These are phyloP conservation scores for Crotalaria pallida DNA, from an alignment of 306 rosid species.

Conservation along the genomic window DNA sequence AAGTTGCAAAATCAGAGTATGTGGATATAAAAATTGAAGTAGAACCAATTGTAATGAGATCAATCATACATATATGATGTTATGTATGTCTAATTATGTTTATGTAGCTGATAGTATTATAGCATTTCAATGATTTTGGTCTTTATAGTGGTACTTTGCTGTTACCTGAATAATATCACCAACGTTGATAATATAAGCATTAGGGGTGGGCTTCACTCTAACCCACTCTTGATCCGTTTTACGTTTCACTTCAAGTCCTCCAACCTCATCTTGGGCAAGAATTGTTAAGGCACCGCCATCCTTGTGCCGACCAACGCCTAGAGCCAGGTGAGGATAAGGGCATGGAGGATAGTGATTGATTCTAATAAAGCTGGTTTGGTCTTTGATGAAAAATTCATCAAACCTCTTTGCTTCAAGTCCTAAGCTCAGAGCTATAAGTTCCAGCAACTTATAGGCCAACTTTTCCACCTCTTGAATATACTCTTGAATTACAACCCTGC, in stretches of 20 bases:
- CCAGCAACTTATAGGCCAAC: constrained; percentile 43
- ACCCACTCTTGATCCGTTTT: constrained; percentile 56
- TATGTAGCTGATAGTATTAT: too few species aligned
- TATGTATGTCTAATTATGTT: too few species aligned
- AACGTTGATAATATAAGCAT: constrained; percentile 27
- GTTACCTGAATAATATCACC: constrained; percentile 59
- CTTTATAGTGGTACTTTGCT: not conserved
- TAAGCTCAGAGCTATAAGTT: constrained; percentile 47
- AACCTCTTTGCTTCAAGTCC: constrained; percentile 45
- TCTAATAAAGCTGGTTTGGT: constrained; percentile 35
- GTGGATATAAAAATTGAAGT: too few species aligned
- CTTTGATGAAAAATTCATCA: constrained; percentile 35
- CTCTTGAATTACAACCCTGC: constrained; percentile 29
- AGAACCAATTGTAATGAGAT: too few species aligned
- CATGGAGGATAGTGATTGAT: constrained; percentile 64
- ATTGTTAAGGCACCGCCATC: constrained; percentile 55
- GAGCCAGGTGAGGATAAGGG: constrained; percentile 55
- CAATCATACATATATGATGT: too few species aligned
- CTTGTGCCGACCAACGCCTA: constrained; percentile 73
- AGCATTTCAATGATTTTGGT: too few species aligned
- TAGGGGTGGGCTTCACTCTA: constrained; percentile 38
- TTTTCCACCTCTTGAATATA: constrained; percentile 34
- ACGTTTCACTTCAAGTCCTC: constrained; percentile 52
- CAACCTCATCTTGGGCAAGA: constrained; percentile 61
- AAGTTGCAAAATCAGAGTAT: too few species aligned